Conservation (phyloP, 2,329 filamentous ascomycete species). For the Teratosphaeria pseudoeucalypti region DNA sequence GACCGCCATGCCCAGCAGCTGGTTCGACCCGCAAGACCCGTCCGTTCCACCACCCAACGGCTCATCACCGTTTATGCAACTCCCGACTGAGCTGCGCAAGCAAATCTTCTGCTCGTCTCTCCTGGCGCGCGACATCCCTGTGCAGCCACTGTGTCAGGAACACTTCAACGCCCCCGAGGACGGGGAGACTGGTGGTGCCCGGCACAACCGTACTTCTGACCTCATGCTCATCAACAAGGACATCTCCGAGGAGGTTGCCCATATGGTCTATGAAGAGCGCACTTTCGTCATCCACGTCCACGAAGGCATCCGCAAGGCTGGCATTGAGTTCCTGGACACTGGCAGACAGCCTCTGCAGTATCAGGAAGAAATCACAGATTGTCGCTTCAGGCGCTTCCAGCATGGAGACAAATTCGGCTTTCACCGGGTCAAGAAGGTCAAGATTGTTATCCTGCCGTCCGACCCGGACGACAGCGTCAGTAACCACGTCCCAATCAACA, state of each 20-base stretch:
- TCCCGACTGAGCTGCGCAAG: slow-evolving; percentile 15
- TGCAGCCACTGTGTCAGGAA: slow-evolving; percentile 7
- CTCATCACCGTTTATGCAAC: slow-evolving; percentile 3
- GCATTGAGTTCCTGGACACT: slow-evolving; percentile 22
- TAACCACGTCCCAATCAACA: slow-evolving; percentile 17
- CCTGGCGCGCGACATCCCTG: slow-evolving; percentile 4
- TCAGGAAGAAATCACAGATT: slow-evolving; percentile 10
- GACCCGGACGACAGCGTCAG: background rate
- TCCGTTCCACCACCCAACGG: slow-evolving; percentile 5
- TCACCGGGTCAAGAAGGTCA: slow-evolving; percentile 18
- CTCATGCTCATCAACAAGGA: slow-evolving; percentile 18
- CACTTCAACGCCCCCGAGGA: background rate
- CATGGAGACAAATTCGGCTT: slow-evolving; percentile 17
- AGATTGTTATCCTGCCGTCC: slow-evolving; percentile 17
- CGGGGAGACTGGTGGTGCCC: background rate
- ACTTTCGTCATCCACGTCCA: slow-evolving; percentile 21
- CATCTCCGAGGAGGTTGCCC: slow-evolving; percentile 12
- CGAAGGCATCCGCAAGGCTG: slow-evolving; percentile 15
- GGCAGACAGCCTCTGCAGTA: slow-evolving; percentile 24
- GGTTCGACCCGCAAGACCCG: background rate
- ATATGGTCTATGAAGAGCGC: slow-evolving; percentile 20
- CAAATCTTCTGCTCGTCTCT: slow-evolving; percentile 11
- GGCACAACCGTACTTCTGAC: slow-evolving; percentile 12
- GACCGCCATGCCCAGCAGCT: background rate
- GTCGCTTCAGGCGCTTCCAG: slow-evolving; percentile 19